Base-by-base conservation (phyloP, 768 basidiomycete genomes). In the Pholiota conissans region DNA sequence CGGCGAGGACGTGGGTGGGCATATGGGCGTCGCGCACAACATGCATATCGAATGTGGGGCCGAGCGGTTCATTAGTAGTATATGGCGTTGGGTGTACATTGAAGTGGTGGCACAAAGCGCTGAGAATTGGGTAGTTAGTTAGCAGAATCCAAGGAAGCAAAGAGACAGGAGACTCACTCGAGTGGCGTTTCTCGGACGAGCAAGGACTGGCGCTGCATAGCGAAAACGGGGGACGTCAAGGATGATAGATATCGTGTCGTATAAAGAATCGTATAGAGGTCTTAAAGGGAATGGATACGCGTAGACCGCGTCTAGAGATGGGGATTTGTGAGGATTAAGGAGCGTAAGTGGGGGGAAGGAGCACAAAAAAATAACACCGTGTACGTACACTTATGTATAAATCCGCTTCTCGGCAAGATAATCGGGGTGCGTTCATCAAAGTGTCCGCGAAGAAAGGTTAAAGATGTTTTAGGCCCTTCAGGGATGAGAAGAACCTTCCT, bases 1-100 rank as follows among this genome's bases (percentile, higher is more conserved):
- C 73, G 20, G 82, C 80, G 46, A 87, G 76, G 55, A 82, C 73
- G 63, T 87, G 86, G 3, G 84, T 86, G 34, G 86, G 85, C 61
- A 76, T 69, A 52, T 74, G 74, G 5, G 74, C 71, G 85, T 77
- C 60, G 81, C 76, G 56, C 84, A 72, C 1, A 76, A 84, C 72
- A 22, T 73, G 74, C 71, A 86, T 77, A 59, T 81, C 76, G 56
- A 85, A 72, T 1, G 77, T 76, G 10, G 73, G 57, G 3, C 80
- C 83, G 13, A 67, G 50, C 7, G 57, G 57, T 30, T 56, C 63
- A n/a, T 62, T 55, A 16, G 66, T 61, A 35, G 66, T 61, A 35
- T 55, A 37, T 7, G 53, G 53, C 9, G 64, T 70, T 13, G 63
- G 56, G 18, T 52, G 58, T 39, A 80, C 73, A 52, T 76, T 80